These are phyloP conservation scores for Magnusiomyces fungicola DNA, from an alignment of 1,139 yeast species.

Conservation along the genomic window DNA sequence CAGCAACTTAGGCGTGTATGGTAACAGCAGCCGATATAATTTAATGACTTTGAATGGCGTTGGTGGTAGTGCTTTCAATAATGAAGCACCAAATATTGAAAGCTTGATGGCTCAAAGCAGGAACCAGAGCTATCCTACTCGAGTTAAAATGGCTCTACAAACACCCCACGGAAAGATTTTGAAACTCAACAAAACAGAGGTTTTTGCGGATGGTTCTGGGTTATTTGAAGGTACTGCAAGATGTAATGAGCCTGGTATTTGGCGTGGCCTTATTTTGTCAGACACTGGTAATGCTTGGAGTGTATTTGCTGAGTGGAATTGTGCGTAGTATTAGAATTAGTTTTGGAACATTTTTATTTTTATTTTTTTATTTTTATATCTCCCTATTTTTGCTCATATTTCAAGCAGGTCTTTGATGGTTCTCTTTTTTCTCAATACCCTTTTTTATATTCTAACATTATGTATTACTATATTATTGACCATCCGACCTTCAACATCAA, in stretches of 20 bases:
- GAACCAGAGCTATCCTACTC: no score
- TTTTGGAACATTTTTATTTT: conserved; percentile 1
- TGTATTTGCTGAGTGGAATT: conserved; percentile 87
- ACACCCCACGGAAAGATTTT: conserved; percentile 78
- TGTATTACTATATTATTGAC: no score
- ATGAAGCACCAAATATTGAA: no score
- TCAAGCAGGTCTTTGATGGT: neutral
- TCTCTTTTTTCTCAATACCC: neutral
- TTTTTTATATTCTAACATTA: neutral
- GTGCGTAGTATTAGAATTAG: conserved; percentile 30
- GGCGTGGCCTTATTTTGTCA: conserved; percentile 77
- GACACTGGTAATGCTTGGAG: conserved; percentile 82
- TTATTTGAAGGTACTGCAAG: conserved; percentile 11
- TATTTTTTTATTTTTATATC: neutral
- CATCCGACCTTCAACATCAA: no score
- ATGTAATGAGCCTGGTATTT: conserved; percentile 43
- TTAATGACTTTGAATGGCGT: neutral
- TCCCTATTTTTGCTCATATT: neutral
- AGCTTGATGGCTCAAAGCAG: no score
- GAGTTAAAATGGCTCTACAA: conserved; percentile 54
- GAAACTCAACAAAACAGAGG: conserved; percentile 47
- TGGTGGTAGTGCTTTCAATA: no score
- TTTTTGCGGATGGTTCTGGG: conserved; percentile 12
- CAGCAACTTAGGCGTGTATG: neutral
- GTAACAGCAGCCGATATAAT: neutral